Evolutionary conservation across 129 eudicot genomes (phyloP).

Genomic region (Helianthus tuberosus): DNA sequence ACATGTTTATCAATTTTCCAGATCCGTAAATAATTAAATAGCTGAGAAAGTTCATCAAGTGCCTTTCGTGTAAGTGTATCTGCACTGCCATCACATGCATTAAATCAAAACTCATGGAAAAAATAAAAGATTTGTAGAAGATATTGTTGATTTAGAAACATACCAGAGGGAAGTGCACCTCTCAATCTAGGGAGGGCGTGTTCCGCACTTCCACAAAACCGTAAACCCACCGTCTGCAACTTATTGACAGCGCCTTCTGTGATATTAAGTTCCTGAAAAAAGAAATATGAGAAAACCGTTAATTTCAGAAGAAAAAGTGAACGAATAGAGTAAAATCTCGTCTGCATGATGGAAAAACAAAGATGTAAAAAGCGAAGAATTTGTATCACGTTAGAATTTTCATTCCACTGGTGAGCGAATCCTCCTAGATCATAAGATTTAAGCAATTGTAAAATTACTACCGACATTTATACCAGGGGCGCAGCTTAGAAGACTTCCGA

Average conservation of each 20-base stretch:
- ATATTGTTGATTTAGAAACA: slow-evolving; percentile 27
- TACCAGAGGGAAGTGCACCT: slow-evolving; percentile 96
- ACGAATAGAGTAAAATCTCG: background rate
- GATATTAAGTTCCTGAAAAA: slow-evolving; percentile 78
- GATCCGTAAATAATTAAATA: slow-evolving; percentile 69
- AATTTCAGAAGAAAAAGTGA: slow-evolving; percentile 14
- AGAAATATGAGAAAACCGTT: background rate
- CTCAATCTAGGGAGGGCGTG: slow-evolving; percentile 89
- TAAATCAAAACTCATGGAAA: slow-evolving; percentile 9
- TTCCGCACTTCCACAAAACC: slow-evolving; percentile 91
- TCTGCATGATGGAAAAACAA: background rate
- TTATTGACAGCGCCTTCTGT: slow-evolving; percentile 80
- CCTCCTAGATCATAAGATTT: background rate
- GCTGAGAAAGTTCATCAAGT: slow-evolving; percentile 87
- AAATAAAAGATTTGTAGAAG: background rate
- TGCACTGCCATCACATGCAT: slow-evolving; percentile 33
- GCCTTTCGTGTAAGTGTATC: slow-evolving; percentile 82
- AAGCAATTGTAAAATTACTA: background rate
- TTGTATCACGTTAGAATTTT: background rate
- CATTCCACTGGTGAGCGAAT: background rate
- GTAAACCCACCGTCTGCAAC: slow-evolving; percentile 81
- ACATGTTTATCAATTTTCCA: slow-evolving; percentile 73
- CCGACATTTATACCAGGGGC: background rate
- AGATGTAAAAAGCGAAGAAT: background rate
- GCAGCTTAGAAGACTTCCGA: too few species aligned